Evolutionary conservation across 805 yeast genomes (phyloP), one percentile per base, ranked within the genome.

Genomic region (Nakazawaea wickerhamii): DNA sequence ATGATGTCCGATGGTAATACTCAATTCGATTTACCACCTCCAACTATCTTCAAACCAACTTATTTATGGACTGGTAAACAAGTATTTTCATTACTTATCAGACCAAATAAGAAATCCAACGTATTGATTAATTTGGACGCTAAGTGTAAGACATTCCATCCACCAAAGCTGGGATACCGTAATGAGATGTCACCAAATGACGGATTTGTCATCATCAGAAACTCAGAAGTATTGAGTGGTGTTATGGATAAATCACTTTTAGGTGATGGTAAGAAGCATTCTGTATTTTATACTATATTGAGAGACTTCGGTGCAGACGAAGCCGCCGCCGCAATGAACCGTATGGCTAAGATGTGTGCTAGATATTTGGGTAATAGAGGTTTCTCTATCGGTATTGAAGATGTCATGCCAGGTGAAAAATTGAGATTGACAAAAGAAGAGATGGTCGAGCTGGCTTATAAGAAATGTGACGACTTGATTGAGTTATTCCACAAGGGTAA

Each of bases 301-400:
- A 74, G 99, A 65, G 99, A 93, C 60, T 90, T 83, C 60, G 99
- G 99, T n/a, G 85, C 99, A 5, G 84, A 81, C 51, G 96, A 84
- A 54, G 98, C 99, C 1, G 96, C 96, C 3, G 69, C 67, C 20
- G 96, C 98, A 5, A 93, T 93, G 99, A 91, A 95, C 63, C 73
- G 99, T 60, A 90, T 93, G 98, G 96, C 99, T n/a, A 95, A 95
- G 65, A 66, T 95, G 54, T 90, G 98, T 72, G 98, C 99, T 1
- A 72, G 99, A 55, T 93, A 66, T 61, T 70, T 93, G 57, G 99
- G 98, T 47, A 87, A 90, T 57, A 73, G 97, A 44, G 99, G 99
- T 0, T 93, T 93, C 55, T 88, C 96, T 1, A 95, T 93, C 59
- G 99, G 99, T 65, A 90, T 93, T 54, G 84, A 82, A 53, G 99